Evolutionary conservation across 169 alveolate species (phyloP).

Genomic region (Theileria orientalis): DNA sequence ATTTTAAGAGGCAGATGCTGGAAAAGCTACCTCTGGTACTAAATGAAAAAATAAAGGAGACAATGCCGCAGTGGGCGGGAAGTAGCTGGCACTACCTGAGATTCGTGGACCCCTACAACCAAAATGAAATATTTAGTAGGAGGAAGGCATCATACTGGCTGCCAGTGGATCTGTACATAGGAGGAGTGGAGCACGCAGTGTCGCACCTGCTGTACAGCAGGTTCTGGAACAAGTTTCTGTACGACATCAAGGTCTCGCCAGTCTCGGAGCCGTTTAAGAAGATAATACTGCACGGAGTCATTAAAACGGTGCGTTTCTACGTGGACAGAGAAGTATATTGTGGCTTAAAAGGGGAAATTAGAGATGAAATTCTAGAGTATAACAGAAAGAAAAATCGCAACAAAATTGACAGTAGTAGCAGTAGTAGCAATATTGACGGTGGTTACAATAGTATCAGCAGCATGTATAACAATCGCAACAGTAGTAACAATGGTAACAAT

Average conservation of each 20-base stretch:
- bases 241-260: slow-evolving; percentile 73
- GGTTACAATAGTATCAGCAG: too few species aligned
- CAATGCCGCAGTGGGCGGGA: slow-evolving; percentile 94
- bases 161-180: slow-evolving; percentile 92
- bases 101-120: slow-evolving; percentile 78
- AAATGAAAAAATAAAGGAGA: slow-evolving; percentile 63
- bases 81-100: slow-evolving; percentile 89
- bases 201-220: slow-evolving; percentile 89
- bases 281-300: slow-evolving; percentile 84
- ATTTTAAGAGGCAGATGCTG: slow-evolving; percentile 29
- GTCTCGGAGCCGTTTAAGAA: slow-evolving; percentile 85
- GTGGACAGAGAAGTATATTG: background rate
- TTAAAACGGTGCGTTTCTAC: slow-evolving; percentile 68
- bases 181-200: slow-evolving; percentile 93
- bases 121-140: slow-evolving; percentile 52
- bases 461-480: too few species aligned
- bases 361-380: background rate
- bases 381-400: background rate
- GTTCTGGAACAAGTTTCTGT: slow-evolving; percentile 87
- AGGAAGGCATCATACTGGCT: slow-evolving; percentile 77
- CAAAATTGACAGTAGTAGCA: background rate
- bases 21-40: slow-evolving; percentile 55
- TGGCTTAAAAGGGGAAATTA: slow-evolving; percentile 24
- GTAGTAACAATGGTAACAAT: too few species aligned
- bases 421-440: too few species aligned